A percentile compares a stretch with the other conserved stretches of the same genome.
Conservation (phyloP, 1,139 yeast species). For the Candida glucosophila region DNA sequence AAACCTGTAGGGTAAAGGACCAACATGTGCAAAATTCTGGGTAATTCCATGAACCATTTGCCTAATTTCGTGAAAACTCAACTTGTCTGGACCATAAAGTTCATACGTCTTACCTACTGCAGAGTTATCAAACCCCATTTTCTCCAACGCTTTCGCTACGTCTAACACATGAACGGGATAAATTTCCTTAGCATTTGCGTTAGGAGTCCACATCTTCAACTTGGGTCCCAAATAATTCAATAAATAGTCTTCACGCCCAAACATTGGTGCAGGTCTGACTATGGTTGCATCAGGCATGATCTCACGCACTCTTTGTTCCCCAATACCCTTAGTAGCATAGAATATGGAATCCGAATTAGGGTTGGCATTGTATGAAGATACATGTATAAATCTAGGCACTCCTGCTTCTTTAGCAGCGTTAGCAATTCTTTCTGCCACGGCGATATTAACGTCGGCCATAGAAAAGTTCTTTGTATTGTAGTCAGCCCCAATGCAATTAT, state of each 20-base stretch:
- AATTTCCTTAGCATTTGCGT: constrained; percentile 54
- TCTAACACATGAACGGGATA: constrained; percentile 74
- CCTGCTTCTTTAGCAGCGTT: constrained; percentile 64
- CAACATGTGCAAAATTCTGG: constrained; percentile 47
- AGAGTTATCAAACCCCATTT: constrained; percentile 73
- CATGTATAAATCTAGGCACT: constrained; percentile 71
- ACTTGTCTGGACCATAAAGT: constrained; percentile 64
- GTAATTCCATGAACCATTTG: constrained; percentile 62
- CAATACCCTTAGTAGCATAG: constrained; percentile 75
- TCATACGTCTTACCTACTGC: constrained; percentile 74
- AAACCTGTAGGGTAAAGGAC: constrained; percentile 35
- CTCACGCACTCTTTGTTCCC: constrained; percentile 64
- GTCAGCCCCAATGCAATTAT: constrained; percentile 73
- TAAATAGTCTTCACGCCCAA: constrained; percentile 67
- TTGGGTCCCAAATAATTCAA: constrained; percentile 55
- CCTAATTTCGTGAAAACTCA: constrained; percentile 58
- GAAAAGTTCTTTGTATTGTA: constrained; percentile 71
- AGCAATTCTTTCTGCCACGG: constrained; percentile 70
- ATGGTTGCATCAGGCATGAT: constrained; percentile 70
- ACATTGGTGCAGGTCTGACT: constrained; percentile 81
- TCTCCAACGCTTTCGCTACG: constrained; percentile 73
- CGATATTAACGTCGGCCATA: constrained; percentile 80
- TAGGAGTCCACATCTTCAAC: constrained; percentile 54
- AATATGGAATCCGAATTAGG: constrained; percentile 59
- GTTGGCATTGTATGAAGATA: constrained; percentile 74